Evolutionary conservation across 2,329 filamentous ascomycete genomes (phyloP).

Genomic region (Blastomyces emzantsi): DNA sequence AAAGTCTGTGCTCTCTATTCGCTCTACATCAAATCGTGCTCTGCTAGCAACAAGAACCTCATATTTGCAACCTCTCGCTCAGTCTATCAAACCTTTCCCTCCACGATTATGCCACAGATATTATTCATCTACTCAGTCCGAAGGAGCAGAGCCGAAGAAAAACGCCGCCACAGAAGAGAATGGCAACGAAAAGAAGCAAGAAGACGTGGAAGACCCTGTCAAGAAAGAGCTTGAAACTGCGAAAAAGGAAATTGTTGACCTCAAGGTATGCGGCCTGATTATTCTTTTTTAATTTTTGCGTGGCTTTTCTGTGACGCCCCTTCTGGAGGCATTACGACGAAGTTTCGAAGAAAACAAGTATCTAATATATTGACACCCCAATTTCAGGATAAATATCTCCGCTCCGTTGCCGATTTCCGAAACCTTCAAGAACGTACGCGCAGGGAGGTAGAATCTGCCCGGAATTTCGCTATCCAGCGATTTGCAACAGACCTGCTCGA

Average conservation of each 20-base stretch:
- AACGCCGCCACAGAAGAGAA: conserved; percentile 34
- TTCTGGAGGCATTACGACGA: background rate
- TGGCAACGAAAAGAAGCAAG: conserved; percentile 30
- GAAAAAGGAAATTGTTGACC: conserved; percentile 63
- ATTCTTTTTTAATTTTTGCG: conserved; percentile 1
- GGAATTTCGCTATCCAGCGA: conserved; percentile 86
- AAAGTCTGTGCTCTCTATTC: conserved; percentile 28
- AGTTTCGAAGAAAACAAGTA: background rate
- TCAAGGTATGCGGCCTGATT: conserved; percentile 58
- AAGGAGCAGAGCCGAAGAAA: conserved; percentile 24
- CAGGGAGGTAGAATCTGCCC: conserved; percentile 78
- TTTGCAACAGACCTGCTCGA: conserved; percentile 95
- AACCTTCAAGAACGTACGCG: conserved; percentile 93
- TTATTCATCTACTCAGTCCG: conserved; percentile 38
- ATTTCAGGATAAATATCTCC: conserved; percentile 80
- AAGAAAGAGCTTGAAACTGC: conserved; percentile 63
- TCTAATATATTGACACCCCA: background rate
- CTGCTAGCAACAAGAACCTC: conserved; percentile 28
- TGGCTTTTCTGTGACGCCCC: background rate
- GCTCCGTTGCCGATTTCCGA: conserved; percentile 90
- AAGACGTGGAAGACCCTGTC: conserved; percentile 39
- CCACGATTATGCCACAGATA: conserved; percentile 29
- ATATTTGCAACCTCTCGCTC: conserved; percentile 25
- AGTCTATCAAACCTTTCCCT: conserved; percentile 26
- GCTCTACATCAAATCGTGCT: conserved; percentile 28